phyloP scores from a whole-genome alignment of 2,329 filamentous ascomycete genomes.

The Mycosphaerella sp. region DNA sequence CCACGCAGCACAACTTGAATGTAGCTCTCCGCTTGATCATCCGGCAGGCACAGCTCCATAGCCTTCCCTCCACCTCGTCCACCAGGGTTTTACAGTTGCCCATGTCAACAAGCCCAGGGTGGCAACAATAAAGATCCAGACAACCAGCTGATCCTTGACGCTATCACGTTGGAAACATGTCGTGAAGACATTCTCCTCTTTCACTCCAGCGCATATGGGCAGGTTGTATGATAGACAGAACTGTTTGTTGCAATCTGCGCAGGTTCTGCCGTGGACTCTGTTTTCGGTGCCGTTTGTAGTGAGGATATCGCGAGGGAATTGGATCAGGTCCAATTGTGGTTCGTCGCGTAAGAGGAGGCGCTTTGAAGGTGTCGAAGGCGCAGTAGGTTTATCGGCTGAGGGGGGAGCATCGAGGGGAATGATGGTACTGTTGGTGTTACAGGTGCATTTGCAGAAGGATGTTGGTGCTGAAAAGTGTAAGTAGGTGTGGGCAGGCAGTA shows the following conservation, averaged over 20 bases:
- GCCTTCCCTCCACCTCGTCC: constrained; percentile 37
- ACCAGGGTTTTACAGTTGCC: constrained; percentile 55
- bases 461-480: constrained; percentile 41
- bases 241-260: constrained; percentile 61
- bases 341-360: constrained; percentile 20
- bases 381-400: constrained; percentile 19
- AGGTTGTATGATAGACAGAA: constrained; percentile 60
- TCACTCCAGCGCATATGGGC: constrained; percentile 56
- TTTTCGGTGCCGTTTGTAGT: constrained; percentile 17
- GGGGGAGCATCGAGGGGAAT: constrained; percentile 53
- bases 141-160: constrained; percentile 60
- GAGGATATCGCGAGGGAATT: constrained; percentile 10
- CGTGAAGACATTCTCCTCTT: constrained; percentile 60
- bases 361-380: constrained; percentile 13
- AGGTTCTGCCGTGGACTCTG: constrained; percentile 38
- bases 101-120: constrained; percentile 56
- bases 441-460: constrained; percentile 68
- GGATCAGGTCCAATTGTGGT: constrained; percentile 1
- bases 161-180: constrained; percentile 64
- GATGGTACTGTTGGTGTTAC: constrained; percentile 61
- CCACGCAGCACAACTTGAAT: background rate
- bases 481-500: constrained; percentile 7
- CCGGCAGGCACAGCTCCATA: constrained; percentile 7
- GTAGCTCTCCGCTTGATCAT: background rate
- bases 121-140: constrained; percentile 60